phyloP scores from a whole-genome alignment of 2,329 filamentous ascomycete species.

The Penicillium sp. region DNA sequence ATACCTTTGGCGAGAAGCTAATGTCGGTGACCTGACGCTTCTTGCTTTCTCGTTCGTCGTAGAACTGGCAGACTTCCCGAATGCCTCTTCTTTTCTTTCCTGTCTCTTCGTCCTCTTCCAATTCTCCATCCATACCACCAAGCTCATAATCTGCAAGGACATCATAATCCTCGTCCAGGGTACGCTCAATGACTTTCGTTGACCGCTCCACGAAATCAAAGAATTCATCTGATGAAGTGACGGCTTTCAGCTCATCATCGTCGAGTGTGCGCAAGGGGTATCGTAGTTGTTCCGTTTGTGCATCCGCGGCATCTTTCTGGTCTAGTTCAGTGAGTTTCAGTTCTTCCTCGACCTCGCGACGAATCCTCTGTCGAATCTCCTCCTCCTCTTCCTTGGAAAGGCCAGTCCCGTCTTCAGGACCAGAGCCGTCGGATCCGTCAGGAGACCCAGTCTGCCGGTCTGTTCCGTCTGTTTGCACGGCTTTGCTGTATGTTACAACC shows the following conservation, averaged over 20 bases:
- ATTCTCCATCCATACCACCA: constrained; percentile 61
- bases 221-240: constrained; percentile 88
- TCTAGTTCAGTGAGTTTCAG: constrained; percentile 61
- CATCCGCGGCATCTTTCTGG: constrained; percentile 30
- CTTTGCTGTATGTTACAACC: constrained; percentile 94
- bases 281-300: constrained; percentile 45
- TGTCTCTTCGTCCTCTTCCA: constrained; percentile 70
- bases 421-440: constrained; percentile 54
- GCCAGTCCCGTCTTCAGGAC: constrained; percentile 56
- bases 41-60: constrained; percentile 91
- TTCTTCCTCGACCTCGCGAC: constrained; percentile 89
- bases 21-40: constrained; percentile 95
- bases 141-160: constrained; percentile 91
- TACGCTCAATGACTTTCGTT: constrained; percentile 93
- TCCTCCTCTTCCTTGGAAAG: constrained; percentile 77
- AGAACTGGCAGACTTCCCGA: constrained; percentile 87
- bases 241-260: constrained; percentile 78
- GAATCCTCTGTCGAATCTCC: constrained; percentile 75
- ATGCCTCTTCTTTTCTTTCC: constrained; percentile 43
- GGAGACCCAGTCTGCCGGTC: constrained; percentile 49
- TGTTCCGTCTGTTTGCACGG: constrained; percentile 82
- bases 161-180: constrained; percentile 92
- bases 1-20: constrained; percentile 83
- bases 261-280: constrained; percentile 77
- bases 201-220: constrained; percentile 91